These are phyloP conservation scores for Phialophora verrucosa DNA, from an alignment of 2,329 filamentous ascomycete genomes.

Conservation along the genomic window DNA sequence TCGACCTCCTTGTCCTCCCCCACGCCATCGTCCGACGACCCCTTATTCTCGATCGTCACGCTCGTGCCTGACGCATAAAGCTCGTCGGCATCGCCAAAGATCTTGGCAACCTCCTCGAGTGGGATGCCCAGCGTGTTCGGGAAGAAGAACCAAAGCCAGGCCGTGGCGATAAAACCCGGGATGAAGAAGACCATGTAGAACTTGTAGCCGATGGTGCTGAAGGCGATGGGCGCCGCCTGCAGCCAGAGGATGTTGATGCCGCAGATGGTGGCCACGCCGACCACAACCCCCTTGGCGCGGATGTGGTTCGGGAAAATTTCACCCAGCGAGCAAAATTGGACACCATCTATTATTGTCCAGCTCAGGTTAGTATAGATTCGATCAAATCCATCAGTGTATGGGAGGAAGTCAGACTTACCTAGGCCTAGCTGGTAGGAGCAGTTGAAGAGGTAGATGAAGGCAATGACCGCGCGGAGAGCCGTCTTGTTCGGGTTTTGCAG, in stretches of 20 bases:
- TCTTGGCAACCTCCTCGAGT: conserved; percentile 47
- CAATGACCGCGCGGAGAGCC: conserved; percentile 45
- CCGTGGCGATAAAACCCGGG: conserved; percentile 11
- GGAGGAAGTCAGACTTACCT: neutral
- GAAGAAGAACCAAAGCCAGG: conserved; percentile 25
- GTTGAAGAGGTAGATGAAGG: conserved; percentile 43
- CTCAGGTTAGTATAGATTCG: too few relatives aligned
- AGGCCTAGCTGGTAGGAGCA: conserved; percentile 25
- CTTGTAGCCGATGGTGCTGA: conserved; percentile 37
- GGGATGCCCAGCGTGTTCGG: conserved; percentile 44
- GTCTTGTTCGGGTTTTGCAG: conserved; percentile 37
- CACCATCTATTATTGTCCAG: neutral
- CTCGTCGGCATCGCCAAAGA: conserved; percentile 39
- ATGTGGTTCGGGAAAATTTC: conserved; percentile 33
- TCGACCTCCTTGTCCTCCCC: too few relatives aligned
- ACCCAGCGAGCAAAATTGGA: conserved; percentile 26
- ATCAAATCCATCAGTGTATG: too few relatives aligned
- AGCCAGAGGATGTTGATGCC: conserved; percentile 29
- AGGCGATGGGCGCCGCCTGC: conserved; percentile 40
- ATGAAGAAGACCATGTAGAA: conserved; percentile 42
- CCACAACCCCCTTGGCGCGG: conserved; percentile 28
- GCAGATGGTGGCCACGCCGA: conserved; percentile 28
- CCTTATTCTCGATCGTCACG: too few relatives aligned
- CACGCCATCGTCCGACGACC: too few relatives aligned
- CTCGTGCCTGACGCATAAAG: neutral